These are phyloP conservation scores for Torulaspora microellipsoides DNA, from an alignment of 805 yeast species.

Conservation along the genomic window DNA sequence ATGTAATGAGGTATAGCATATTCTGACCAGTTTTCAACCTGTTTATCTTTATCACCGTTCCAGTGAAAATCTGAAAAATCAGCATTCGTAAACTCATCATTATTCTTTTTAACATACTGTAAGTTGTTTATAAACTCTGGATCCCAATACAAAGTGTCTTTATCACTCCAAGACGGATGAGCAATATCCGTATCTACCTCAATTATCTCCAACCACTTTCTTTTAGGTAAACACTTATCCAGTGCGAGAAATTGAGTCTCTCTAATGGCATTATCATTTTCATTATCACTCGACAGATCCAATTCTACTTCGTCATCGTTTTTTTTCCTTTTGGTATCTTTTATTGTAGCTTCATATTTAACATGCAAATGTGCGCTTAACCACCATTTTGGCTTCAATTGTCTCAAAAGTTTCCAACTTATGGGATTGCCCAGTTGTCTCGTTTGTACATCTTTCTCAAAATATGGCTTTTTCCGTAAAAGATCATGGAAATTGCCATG, in stretches of 20 bases:
- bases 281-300: slow-evolving; percentile 24
- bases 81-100: not conserved
- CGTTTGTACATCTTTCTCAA: slow-evolving; percentile 55
- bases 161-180: slow-evolving; percentile 20
- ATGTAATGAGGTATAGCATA: slow-evolving; percentile 18
- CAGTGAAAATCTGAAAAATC: slow-evolving; percentile 7
- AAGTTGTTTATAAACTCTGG: slow-evolving; percentile 34
- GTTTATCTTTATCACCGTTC: not conserved
- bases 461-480: slow-evolving; percentile 58
- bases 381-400: slow-evolving; percentile 69
- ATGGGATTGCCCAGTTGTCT: slow-evolving; percentile 71
- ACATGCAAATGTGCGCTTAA: slow-evolving; percentile 88
- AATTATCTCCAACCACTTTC: slow-evolving; percentile 53
- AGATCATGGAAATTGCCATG: slow-evolving; percentile 55
- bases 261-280: slow-evolving; percentile 1
- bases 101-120: slow-evolving; percentile 6
- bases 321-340: slow-evolving; percentile 31
- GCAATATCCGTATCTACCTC: slow-evolving; percentile 38
- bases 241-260: slow-evolving; percentile 64
- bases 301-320: slow-evolving; percentile 36
- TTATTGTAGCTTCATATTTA: slow-evolving; percentile 53
- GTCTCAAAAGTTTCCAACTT: slow-evolving; percentile 48
- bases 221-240: slow-evolving; percentile 73
- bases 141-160: slow-evolving; percentile 32
- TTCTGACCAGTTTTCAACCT: slow-evolving; percentile 3